Base-by-base conservation (phyloP, 371 early-diverging fungal species). In the Saksenaea vasiformis region DNA sequence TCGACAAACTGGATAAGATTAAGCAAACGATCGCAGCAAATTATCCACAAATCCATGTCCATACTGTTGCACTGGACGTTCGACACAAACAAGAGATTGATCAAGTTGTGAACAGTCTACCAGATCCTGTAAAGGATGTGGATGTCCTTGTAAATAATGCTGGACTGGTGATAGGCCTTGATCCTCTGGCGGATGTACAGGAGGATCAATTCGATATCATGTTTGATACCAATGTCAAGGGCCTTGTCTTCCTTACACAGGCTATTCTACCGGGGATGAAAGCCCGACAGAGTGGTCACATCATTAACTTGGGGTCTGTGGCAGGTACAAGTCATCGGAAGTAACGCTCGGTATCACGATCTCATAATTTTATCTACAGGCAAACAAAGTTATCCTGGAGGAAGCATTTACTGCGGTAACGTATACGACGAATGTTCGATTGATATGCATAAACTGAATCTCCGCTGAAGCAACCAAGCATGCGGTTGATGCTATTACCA, bases 221-320 rank as follows among this genome's bases (percentile, higher is more conserved):
- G 89, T 67, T 98, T 43, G 91, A 92, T 58, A 96, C 96, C 44
- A 98, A 98, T 69, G 88, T 97, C 66, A 95, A 95, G 71, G 96
- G 93, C 1, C 75, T 91, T 0, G 68, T 91, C 10, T 87, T 86
- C 57, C 87, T 91, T 7, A 92, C 94, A n/a, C 89, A 94, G 61
- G 93, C 93, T 0, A 81, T 94, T 13, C 67, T 97, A n/a, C 91
- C 90, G 1, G 78, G 83, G 4, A 95, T 98, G 95, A 91, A 89
- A 72, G 76, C 79, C 39, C 77, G 91, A 0, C 77, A 85, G 58
- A 59, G 64, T 2, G 97, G 97, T 1, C 91, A 93, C 71, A 87
- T 97, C 56, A 92, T 98, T 59, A 96, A 95, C 78, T 74, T 98
- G 68, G 88, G 91, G 3, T 93, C 93, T 15, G 90, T 96, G 56